phyloP scores from a whole-genome alignment of 352 stramenopile genomes.

The Globisporangium recalcitrans region DNA sequence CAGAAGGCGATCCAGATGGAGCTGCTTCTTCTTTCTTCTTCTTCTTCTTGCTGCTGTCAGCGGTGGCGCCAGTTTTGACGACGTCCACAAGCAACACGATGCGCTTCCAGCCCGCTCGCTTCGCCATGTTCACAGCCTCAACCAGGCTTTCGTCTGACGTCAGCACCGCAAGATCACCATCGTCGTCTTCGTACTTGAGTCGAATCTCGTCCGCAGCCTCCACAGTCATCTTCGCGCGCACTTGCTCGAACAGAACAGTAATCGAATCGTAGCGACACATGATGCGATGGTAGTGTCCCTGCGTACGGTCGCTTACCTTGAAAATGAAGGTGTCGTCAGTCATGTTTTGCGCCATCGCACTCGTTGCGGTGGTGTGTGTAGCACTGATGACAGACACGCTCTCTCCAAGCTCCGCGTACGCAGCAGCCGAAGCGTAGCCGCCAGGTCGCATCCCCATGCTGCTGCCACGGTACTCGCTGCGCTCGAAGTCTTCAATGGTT shows the following conservation, averaged over 20 bases:
- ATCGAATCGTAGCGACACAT: slow-evolving; percentile 77
- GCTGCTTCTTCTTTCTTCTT: slow-evolving; percentile 8
- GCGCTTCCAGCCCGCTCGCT: slow-evolving; percentile 78
- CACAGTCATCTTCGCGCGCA: slow-evolving; percentile 78
- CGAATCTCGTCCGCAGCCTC: slow-evolving; percentile 51
- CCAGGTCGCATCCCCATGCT: slow-evolving; percentile 26
- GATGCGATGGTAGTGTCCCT: slow-evolving; percentile 84
- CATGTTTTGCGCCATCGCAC: slow-evolving; percentile 59
- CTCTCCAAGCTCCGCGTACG: slow-evolving; percentile 81
- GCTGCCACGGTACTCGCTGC: slow-evolving; percentile 62
- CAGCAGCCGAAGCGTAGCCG: slow-evolving; percentile 46
- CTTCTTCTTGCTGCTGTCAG: slow-evolving; percentile 13
- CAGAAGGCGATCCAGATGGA: slow-evolving; percentile 9
- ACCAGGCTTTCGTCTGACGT: slow-evolving; percentile 83
- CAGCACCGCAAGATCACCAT: slow-evolving; percentile 79
- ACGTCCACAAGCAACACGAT: slow-evolving; percentile 82
- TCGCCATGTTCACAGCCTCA: slow-evolving; percentile 84
- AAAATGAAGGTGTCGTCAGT: slow-evolving; percentile 81
- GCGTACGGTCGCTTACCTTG: slow-evolving; percentile 79
- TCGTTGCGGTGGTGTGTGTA: slow-evolving; percentile 69
- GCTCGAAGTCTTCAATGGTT: slow-evolving; percentile 88
- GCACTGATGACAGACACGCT: slow-evolving; percentile 84
- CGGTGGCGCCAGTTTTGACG: slow-evolving; percentile 32
- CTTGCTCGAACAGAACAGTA: slow-evolving; percentile 62
- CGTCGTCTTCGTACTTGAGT: slow-evolving; percentile 87